Percentiles rank a stretch among this genome's conserved stretches.
phyloP scores from a whole-genome alignment of 257 asterid genomes.

The Vinca minor region DNA sequence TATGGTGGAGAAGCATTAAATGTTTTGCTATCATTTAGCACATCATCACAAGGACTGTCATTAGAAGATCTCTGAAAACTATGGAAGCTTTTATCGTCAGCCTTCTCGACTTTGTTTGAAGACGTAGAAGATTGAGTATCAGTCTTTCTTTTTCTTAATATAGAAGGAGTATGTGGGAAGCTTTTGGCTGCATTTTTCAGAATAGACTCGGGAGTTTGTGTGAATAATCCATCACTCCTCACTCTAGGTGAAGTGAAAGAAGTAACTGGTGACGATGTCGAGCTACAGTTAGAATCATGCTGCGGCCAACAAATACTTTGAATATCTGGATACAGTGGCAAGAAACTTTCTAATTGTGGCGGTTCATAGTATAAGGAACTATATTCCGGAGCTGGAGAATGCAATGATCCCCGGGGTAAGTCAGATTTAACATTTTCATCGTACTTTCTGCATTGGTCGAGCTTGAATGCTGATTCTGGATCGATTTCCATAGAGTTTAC shows the following conservation, averaged over 20 bases:
- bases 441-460: conserved; percentile 19
- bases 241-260: conserved; percentile 62
- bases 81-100: conserved; percentile 20
- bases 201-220: conserved; percentile 75
- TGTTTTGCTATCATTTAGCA: conserved; percentile 32
- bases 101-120: conserved; percentile 22
- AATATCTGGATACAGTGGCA: conserved; percentile 29
- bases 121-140: conserved; percentile 22
- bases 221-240: conserved; percentile 29
- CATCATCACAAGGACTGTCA: conserved; percentile 29
- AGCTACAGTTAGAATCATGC: conserved; percentile 36
- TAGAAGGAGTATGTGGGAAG: conserved; percentile 86
- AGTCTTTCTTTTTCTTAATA: conserved; percentile 63
- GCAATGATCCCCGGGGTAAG: conserved; percentile 27
- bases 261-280: conserved; percentile 32
- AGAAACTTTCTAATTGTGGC: conserved; percentile 37
- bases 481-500: conserved; percentile 21
- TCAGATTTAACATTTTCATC: conserved; percentile 32
- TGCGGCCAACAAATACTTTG: conserved; percentile 31
- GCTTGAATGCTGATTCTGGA: conserved; percentile 25
- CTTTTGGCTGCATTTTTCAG: conserved; percentile 73
- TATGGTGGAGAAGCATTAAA: conserved; percentile 83
- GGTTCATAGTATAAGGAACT: conserved; percentile 72
- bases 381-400: conserved; percentile 30
- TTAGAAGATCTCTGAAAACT: conserved; percentile 25